Percentiles rank a stretch among this genome's conserved stretches.
Evolutionary conservation across 2,329 filamentous ascomycete species (phyloP).

Genomic region (Hymenoscyphus linearis): DNA sequence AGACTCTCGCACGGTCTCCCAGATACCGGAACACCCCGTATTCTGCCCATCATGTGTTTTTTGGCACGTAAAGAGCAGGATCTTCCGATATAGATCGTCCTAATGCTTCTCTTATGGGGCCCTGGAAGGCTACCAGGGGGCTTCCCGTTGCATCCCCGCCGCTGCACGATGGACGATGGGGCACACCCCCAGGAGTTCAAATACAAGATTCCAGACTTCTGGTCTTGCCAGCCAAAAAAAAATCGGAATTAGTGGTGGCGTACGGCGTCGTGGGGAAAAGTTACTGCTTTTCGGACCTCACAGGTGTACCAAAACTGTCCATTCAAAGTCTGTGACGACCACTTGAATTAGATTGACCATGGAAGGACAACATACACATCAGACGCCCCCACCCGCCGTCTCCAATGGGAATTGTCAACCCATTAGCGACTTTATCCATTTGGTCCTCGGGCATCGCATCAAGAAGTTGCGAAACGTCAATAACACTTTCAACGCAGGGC

Average conservation of each 20-base stretch:
- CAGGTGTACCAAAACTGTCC: not conserved
- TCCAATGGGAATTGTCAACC: not conserved
- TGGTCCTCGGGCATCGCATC: not conserved
- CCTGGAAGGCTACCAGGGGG: not conserved
- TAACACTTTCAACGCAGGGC: not conserved
- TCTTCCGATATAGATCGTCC: not conserved
- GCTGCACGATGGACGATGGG: conserved; percentile 2
- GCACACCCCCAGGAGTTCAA: not conserved
- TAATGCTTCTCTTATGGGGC: not conserved
- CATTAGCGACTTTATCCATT: not conserved
- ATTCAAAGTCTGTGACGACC: not conserved
- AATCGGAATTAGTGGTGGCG: not conserved
- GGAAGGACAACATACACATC: not conserved
- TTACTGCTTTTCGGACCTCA: not conserved
- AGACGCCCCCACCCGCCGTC: not conserved
- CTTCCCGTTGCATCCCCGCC: conserved; percentile 4
- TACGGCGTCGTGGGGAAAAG: not conserved
- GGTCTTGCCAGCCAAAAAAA: not conserved
- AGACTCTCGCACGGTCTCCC: not conserved
- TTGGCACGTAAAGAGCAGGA: not conserved
- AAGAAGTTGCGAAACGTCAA: not conserved
- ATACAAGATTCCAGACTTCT: not conserved
- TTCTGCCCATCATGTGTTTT: not conserved
- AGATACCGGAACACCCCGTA: not conserved
- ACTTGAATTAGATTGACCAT: not conserved